Conservation (phyloP, 805 yeast species). For the Saccharomycopsis sp. region DNA sequence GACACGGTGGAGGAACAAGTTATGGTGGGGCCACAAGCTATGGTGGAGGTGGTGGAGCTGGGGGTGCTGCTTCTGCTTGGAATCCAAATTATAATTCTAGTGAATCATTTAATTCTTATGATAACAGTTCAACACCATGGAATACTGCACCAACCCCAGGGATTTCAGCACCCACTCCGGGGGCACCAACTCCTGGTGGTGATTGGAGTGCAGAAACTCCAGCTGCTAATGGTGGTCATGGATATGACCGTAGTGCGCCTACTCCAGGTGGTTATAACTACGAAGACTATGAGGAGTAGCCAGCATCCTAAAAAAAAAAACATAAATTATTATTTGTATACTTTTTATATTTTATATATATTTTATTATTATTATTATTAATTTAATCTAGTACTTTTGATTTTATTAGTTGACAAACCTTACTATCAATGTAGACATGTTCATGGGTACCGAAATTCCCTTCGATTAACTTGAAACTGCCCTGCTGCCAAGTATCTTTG, state of each 20-base stretch:
- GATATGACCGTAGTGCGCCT: slow-evolving; percentile 25
- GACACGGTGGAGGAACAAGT: slow-evolving; percentile 22
- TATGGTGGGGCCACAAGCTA: slow-evolving; percentile 18
- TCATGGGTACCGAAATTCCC: slow-evolving; percentile 57
- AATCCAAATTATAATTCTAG: slow-evolving; percentile 27
- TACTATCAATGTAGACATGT: slow-evolving; percentile 45
- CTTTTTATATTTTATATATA: no score
- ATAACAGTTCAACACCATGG: slow-evolving; percentile 44
- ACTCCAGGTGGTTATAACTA: slow-evolving; percentile 18
- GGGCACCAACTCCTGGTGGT: slow-evolving; percentile 33
- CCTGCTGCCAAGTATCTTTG: slow-evolving; percentile 10
- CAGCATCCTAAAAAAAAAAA: not conserved
- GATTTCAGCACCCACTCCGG: slow-evolving; percentile 29
- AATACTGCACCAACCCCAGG: slow-evolving; percentile 32
- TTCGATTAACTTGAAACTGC: slow-evolving; percentile 23
- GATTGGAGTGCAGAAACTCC: slow-evolving; percentile 32
- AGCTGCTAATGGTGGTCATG: slow-evolving; percentile 26
- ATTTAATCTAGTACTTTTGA: not conserved
- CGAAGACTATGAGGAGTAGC: slow-evolving; percentile 9
- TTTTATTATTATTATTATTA: no score
- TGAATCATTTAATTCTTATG: slow-evolving; percentile 26
- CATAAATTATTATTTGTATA: no score
- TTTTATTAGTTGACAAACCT: slow-evolving; percentile 26
- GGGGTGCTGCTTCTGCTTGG: slow-evolving; percentile 36
- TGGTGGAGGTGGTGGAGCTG: slow-evolving; percentile 23